These are phyloP conservation scores for Tricholoma furcatifolium DNA, from an alignment of 768 basidiomycete genomes.

Conservation along the genomic window DNA sequence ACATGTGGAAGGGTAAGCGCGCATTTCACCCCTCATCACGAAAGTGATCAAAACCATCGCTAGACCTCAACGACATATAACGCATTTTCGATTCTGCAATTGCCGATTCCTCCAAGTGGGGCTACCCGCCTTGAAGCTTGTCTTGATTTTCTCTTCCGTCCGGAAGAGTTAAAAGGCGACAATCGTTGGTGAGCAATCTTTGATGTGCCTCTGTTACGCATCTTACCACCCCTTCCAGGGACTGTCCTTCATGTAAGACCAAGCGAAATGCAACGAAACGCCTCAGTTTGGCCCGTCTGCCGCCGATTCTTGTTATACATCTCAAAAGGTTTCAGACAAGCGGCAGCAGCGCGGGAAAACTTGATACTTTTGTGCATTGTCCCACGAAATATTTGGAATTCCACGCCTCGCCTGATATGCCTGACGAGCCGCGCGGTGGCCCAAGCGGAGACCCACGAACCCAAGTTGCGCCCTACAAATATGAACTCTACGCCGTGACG, in stretches of 20 bases:
- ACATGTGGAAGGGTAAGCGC: constrained; percentile 82
- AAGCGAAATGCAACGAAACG: constrained; percentile 85
- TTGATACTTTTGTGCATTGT: constrained; percentile 93
- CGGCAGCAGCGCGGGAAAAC: constrained; percentile 92
- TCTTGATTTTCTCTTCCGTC: constrained; percentile 86
- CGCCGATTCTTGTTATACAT: constrained; percentile 89
- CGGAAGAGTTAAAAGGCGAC: constrained; percentile 87
- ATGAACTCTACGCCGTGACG: constrained; percentile 93
- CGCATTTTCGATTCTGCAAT: constrained; percentile 89
- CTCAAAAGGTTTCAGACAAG: constrained; percentile 91
- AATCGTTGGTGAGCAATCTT: constrained; percentile 78
- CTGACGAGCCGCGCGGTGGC: constrained; percentile 37
- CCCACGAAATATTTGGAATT: constrained; percentile 58
- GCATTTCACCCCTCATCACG: not conserved
- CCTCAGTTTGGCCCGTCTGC: constrained; percentile 87
- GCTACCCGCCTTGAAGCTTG: constrained; percentile 77
- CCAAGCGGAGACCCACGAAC: constrained; percentile 69
- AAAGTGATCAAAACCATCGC: constrained; percentile 1
- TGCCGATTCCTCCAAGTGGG: constrained; percentile 77
- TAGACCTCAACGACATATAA: constrained; percentile 98
- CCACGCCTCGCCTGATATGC: constrained; percentile 69
- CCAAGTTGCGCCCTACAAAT: constrained; percentile 86
- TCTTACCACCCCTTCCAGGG: constrained; percentile 49
- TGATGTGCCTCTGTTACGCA: not conserved
- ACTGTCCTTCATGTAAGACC: constrained; percentile 91